Evolutionary conservation across 2,329 filamentous ascomycete genomes (phyloP), one percentile per base, ranked within the genome.

Genomic region (Exserohilum turcica): DNA sequence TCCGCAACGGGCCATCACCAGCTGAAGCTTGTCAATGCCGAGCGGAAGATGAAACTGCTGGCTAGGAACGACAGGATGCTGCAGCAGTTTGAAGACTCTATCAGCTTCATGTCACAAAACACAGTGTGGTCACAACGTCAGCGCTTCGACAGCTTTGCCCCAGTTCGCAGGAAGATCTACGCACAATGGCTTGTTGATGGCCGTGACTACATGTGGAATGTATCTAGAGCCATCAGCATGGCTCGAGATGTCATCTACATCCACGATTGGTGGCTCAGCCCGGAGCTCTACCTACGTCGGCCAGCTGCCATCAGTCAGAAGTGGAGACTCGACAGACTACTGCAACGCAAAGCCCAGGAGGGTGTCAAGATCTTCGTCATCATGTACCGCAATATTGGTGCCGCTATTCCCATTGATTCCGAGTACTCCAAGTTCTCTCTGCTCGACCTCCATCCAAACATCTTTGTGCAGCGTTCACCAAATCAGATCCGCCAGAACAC

Each of bases 401-500:
- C 93, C 36, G 94, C 95, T 36, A 89, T 97, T 60, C 95, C 94
- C 3, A 99, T 99, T 68, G 94, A 99, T 74, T 97, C 93, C 1
- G 92, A 97, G 74, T 96, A 97, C 74, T 97, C 94, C 50, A 99
- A 99, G 68, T 96, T 92, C 76, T 96, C 92, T 1, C 82, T 99
- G 53, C 84, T 99, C 42, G 96, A 97, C 70, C 82, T 99, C 6
- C 93, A 97, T 65, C 92, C 92, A 16, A 99, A 99, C 72, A 87
- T 99, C 58, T 96, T 96, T 65, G 92, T 99, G 12, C 92, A 97
- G 71, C 83, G 94, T 66, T 97, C 94, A 3, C 94, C 94, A 0
- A 97, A 99, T 66, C 94, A 99, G 75, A 92, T 97, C 76, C 90
- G 96, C 69, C 96, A 99, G 77, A 97, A 97, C 67, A 96, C 96